Base-by-base conservation (phyloP, 2,329 filamentous ascomycete species). In the Helminthosporium solani region DNA sequence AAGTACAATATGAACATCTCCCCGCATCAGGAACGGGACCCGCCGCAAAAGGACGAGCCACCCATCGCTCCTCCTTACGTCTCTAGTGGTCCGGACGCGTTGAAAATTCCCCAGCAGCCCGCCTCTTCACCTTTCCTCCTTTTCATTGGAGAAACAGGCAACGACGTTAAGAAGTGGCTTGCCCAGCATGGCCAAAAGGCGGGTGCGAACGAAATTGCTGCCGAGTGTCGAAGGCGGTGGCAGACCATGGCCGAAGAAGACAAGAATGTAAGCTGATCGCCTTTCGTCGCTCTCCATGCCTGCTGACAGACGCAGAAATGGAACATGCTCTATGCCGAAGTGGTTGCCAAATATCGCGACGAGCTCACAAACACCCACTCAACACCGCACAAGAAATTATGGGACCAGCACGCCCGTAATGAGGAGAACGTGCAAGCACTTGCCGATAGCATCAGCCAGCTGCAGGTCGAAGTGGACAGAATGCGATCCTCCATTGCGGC, bases 221-320 rank as follows among this genome's bases (percentile, higher is more conserved):
- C 66, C n/a, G 70, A 72, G 46, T 72, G 70, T 51, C 61, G 65
- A 45, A 56, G 65, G 33, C 54, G 67, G 30, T 73, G 70, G 70
- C 64, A 70, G 47, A 62, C 60, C 6, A 70, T 71, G 67, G 47
- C 56, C 20, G 67, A 70, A 33, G 67, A 70, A 45, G 65, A 70
- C 39, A 70, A 68, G 49, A 70, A 67, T 36, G 67, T 68, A 43
- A 9, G n/a, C 4, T 7, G 6, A 4, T 4, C 33, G 2, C 16
- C 3, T 23, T 30, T 2, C 2, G 4, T 14, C 23, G 23, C 23
- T 2, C 4, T 12, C 8, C 16, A 1, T 20, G 19, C 12, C 7
- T 33, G 19, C 56, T 69, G 40, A 66, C 45, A 19, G 16, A 9
- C 6, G 1, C 40, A 70, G 67, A 70, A 71, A 69, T 72, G 70